These are phyloP conservation scores for Achaetomium macrosporum DNA, from an alignment of 2,329 filamentous ascomycete genomes.

Conservation along the genomic window DNA sequence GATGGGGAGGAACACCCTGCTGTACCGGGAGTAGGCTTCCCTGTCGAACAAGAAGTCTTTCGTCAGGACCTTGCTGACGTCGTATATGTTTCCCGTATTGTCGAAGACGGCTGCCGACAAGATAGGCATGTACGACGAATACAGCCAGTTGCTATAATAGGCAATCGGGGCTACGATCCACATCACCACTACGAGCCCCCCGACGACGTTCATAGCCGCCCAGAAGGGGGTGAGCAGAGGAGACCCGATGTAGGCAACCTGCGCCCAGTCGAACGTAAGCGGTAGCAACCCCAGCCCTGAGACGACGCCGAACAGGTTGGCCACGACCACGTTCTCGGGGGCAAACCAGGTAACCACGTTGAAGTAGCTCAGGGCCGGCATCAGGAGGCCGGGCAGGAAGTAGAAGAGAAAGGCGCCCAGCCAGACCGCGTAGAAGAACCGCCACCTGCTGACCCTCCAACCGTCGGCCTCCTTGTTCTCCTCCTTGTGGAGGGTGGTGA, in stretches of 20 bases:
- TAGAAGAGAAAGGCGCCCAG: conserved; percentile 70
- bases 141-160: conserved; percentile 75
- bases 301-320: conserved; percentile 80
- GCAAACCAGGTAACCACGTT: conserved; percentile 85
- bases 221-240: conserved; percentile 79
- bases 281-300: conserved; percentile 80
- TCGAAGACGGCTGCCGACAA: conserved; percentile 81
- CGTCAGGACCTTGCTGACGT: conserved; percentile 75
- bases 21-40: conserved; percentile 72
- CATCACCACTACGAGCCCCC: conserved; percentile 74
- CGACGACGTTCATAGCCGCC: conserved; percentile 79
- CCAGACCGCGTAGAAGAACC: conserved; percentile 76
- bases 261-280: conserved; percentile 86
- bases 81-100: conserved; percentile 72
- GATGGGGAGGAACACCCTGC: conserved; percentile 76
- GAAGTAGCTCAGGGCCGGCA: conserved; percentile 83
- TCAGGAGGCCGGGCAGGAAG: conserved; percentile 74
- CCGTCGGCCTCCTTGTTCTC: conserved; percentile 77
- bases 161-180: conserved; percentile 76
- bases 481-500: conserved; percentile 76
- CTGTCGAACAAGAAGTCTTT: conserved; percentile 71
- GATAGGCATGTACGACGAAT: conserved; percentile 80
- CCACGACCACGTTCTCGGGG: conserved; percentile 76
- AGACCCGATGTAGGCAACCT: conserved; percentile 82
- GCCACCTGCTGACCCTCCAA: conserved; percentile 76